Evolutionary conservation across 2,329 filamentous ascomycete species (phyloP).

Genomic region (Rhynchosporium secalis): DNA sequence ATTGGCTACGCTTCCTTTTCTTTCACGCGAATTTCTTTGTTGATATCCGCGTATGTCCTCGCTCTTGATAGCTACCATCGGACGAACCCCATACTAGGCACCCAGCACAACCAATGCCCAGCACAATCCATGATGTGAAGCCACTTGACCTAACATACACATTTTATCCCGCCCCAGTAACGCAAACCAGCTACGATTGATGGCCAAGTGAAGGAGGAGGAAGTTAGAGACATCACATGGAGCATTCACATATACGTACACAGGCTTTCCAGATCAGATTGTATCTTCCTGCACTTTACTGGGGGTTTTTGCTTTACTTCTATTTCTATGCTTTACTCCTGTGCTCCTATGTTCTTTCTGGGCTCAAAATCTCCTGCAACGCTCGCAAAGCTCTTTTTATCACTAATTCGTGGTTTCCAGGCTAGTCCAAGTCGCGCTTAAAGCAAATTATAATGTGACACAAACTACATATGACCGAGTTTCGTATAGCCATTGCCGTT

Average conservation of each 20-base stretch:
- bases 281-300: not conserved
- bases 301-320: too few relatives aligned
- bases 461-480: not conserved
- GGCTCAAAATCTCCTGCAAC: too few relatives aligned
- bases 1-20: not conserved
- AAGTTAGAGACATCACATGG: not conserved
- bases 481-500: conserved; percentile 8
- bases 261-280: not conserved
- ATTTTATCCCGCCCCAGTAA: not conserved
- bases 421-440: not conserved
- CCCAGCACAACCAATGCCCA: not conserved
- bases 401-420: too few relatives aligned
- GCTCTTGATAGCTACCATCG: too few relatives aligned
- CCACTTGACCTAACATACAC: too few relatives aligned
- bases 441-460: too few relatives aligned
- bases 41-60: not conserved
- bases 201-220: not conserved
- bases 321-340: not conserved
- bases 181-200: not conserved
- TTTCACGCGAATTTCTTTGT: not conserved
- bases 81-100: too few relatives aligned
- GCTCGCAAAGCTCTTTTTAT: too few relatives aligned
- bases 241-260: not conserved
- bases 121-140: too few relatives aligned
- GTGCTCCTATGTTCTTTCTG: not conserved